A percentile compares a stretch with the other conserved stretches of the same genome.
Conservation (phyloP, 1,139 yeast genomes). For the Kurtzmaniella quercitrusa region DNA sequence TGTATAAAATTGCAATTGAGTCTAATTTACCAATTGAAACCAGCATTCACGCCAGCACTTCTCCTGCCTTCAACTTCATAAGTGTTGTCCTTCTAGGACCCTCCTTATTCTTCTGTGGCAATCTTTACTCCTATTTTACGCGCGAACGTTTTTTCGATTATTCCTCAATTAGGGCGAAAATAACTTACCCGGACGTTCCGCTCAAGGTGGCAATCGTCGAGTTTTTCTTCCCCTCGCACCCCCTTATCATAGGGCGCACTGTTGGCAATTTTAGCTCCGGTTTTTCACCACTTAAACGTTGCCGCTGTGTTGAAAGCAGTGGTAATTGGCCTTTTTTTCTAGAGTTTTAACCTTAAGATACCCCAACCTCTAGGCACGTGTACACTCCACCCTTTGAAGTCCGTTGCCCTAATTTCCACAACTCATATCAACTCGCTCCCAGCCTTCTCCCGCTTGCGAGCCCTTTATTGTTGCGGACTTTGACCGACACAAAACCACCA, state of each 20-base stretch:
- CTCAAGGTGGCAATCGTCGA: conserved; percentile 2
- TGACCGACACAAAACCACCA: conserved; percentile 1
- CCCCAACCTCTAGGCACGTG: too few relatives aligned
- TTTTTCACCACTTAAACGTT: background rate
- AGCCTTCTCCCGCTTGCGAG: background rate
- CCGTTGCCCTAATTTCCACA: too few relatives aligned
- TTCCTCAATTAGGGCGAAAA: background rate
- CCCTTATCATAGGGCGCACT: conserved; percentile 1
- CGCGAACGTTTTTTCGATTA: background rate
- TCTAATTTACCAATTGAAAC: too few relatives aligned
- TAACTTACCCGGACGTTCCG: background rate
- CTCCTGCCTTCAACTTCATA: too few relatives aligned
- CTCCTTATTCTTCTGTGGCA: background rate
- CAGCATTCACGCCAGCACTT: too few relatives aligned
- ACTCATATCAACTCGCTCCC: too few relatives aligned
- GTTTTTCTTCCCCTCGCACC: background rate
- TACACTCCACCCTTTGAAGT: too few relatives aligned
- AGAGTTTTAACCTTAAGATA: too few relatives aligned
- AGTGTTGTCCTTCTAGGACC: background rate
- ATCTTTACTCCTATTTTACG: background rate
- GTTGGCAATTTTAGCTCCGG: background rate
- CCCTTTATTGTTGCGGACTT: background rate
- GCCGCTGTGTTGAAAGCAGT: background rate
- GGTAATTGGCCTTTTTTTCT: conserved; percentile 1
- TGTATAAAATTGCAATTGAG: too few relatives aligned